Conservation (phyloP, 495 filamentous ascomycete genomes). For the Hypoxylon fuscum region DNA sequence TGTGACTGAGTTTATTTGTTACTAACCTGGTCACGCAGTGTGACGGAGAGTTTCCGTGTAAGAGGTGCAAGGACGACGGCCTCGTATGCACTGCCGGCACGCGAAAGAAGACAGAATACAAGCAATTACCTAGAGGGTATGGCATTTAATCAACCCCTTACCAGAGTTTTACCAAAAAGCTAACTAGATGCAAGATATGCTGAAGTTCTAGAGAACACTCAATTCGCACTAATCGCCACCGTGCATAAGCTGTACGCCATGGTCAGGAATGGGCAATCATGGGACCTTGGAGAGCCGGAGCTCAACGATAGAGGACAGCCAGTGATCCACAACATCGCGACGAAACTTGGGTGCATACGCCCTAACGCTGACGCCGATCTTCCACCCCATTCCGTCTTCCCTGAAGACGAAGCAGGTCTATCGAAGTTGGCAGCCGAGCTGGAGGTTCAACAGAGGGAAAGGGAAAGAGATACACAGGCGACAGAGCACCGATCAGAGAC, state of each 20-base stretch:
- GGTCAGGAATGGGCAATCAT: slow-evolving; percentile 62
- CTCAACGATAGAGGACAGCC: slow-evolving; percentile 65
- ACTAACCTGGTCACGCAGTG: slow-evolving; percentile 54
- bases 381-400: slow-evolving; percentile 61
- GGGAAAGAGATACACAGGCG: slow-evolving; percentile 39
- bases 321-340: slow-evolving; percentile 65
- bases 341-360: slow-evolving; percentile 65
- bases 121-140: slow-evolving; percentile 64
- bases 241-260: slow-evolving; percentile 67
- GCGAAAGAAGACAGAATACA: slow-evolving; percentile 67
- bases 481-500: slow-evolving; percentile 48
- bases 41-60: slow-evolving; percentile 73
- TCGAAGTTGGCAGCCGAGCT: slow-evolving; percentile 59
- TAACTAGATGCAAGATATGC: slow-evolving; percentile 56
- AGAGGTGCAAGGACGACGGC: slow-evolving; percentile 70
- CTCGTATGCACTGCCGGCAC: slow-evolving; percentile 66
- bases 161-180: slow-evolving; percentile 22
- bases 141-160: no score
- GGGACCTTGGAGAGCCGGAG: slow-evolving; percentile 65
- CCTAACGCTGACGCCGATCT: slow-evolving; percentile 63
- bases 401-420: slow-evolving; percentile 62
- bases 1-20: not conserved
- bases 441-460: slow-evolving; percentile 52
- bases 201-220: slow-evolving; percentile 66
- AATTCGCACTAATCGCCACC: slow-evolving; percentile 64